Base-by-base conservation (phyloP, 2,329 filamentous ascomycete genomes). In the Neopestalotiopsis clavispora region DNA sequence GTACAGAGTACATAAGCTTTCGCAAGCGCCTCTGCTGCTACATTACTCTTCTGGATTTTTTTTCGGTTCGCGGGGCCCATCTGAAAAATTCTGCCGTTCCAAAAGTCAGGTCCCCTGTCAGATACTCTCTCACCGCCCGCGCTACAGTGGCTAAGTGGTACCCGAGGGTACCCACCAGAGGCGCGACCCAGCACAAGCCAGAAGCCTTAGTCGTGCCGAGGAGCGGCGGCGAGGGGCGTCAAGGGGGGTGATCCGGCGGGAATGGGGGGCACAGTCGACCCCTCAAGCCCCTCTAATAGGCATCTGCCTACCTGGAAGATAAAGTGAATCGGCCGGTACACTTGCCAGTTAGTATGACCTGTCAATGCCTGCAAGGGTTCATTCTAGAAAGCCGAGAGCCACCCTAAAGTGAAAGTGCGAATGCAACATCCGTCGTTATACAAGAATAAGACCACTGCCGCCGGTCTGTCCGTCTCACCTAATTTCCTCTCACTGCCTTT, bases 161-260 rank as follows among this genome's bases (percentile, higher is more conserved):
- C 45, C 45, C 45, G n/a, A 17, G 7, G 45, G 45, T 52, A 17
- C 45, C 45, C 45, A 52, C 45, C 45, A 14, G 45, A 10, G 45
- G 17, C 17, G 45, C 45, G 17, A 52, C n/a, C 23, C 59, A 34
- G 59, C 59, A 62, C 32, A 30, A 62, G 34, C 17, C 59, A 62
- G 17, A 30, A 62, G 34, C 17, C 59, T 62, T 62, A 62, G 34
- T 62, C 59, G 59, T 61, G 59, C 59, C 59, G 59, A 40, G 59
- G 59, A 40, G 32, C 30, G 32, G n/a, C 49, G 49, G 23, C 57
- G 30, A 59, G 57, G 30, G 30, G 14, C 57, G 57, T 59, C 30
- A 59, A 23, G 30, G 23, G 23, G 30, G 23, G 12, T 28, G 13
- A 28, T 23, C 13, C 14, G 23, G 23, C 57, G 30, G 30, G 57